A percentile compares a stretch with the other conserved stretches of the same genome.
phyloP scores from a whole-genome alignment of 208 protist genomes.

The Crithidia brevicula region DNA sequence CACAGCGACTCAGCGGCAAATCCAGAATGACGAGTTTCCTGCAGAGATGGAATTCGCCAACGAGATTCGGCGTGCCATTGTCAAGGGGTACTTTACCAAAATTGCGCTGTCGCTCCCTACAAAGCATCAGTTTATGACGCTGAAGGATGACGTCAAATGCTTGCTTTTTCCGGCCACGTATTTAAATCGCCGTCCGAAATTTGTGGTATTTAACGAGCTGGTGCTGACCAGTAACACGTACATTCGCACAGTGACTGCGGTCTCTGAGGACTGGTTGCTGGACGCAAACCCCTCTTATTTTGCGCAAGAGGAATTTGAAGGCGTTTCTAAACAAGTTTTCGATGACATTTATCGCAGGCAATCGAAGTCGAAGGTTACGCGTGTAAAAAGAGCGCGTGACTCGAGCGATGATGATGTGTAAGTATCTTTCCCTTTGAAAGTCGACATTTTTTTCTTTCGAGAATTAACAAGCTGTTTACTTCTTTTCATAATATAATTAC shows the following conservation, averaged over 20 bases:
- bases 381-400: slow-evolving; percentile 35
- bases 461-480: no score
- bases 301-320: slow-evolving; percentile 78
- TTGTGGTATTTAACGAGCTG: slow-evolving; percentile 98
- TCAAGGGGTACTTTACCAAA: slow-evolving; percentile 97
- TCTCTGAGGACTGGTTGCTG: slow-evolving; percentile 95
- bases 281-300: slow-evolving; percentile 91
- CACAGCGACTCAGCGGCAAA: slow-evolving; percentile 27
- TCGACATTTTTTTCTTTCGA: slow-evolving; percentile 2
- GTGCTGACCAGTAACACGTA: slow-evolving; percentile 95
- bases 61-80: slow-evolving; percentile 91
- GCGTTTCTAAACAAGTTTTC: slow-evolving; percentile 77
- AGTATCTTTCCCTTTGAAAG: neutral
- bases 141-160: slow-evolving; percentile 97
- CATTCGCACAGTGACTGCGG: slow-evolving; percentile 96
- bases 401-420: slow-evolving; percentile 23
- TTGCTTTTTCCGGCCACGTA: slow-evolving; percentile 91
- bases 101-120: slow-evolving; percentile 94
- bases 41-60: slow-evolving; percentile 72
- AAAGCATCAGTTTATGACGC: slow-evolving; percentile 95
- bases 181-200: slow-evolving; percentile 97
- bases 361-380: slow-evolving; percentile 9
- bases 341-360: slow-evolving; percentile 74
- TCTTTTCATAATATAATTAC: neutral
- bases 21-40: slow-evolving; percentile 25